A percentile compares a stretch with the other conserved stretches of the same genome.
phyloP scores from a whole-genome alignment of 371 early-diverging fungal species.

The Saksenaea oblongispora region DNA sequence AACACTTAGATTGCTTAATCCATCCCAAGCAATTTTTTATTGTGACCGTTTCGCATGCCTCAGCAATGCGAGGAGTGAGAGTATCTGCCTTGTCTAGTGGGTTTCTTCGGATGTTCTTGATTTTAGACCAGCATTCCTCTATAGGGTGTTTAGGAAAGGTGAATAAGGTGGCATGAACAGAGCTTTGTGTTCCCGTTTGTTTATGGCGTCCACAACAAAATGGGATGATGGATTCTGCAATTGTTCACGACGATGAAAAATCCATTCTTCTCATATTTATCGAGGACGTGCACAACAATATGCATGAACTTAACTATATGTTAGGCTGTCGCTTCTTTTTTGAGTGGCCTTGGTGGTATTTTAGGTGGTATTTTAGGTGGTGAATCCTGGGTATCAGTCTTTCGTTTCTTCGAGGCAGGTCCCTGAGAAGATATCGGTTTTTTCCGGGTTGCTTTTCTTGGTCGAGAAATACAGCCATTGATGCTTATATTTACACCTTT shows the following conservation, averaged over 20 bases:
- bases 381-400: not conserved
- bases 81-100: not conserved
- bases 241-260: not conserved
- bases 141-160: slow-evolving; percentile 18
- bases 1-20: not conserved
- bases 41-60: not conserved
- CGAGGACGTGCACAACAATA: slow-evolving; percentile 1
- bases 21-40: not conserved
- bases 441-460: not conserved
- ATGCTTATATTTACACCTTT: no score
- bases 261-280: not conserved
- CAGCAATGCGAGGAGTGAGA: not conserved
- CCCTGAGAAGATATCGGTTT: not conserved
- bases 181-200: not conserved
- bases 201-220: not conserved
- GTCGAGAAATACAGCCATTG: not conserved
- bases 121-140: slow-evolving; percentile 7
- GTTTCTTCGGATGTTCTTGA: not conserved
- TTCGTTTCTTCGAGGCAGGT: not conserved
- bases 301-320: not conserved
- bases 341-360: no score
- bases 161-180: slow-evolving; percentile 14
- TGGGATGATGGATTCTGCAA: not conserved
- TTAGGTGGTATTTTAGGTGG: not conserved
- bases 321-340: not conserved